Conservation (phyloP, 805 yeast species). For the Candida tammaniensis region DNA sequence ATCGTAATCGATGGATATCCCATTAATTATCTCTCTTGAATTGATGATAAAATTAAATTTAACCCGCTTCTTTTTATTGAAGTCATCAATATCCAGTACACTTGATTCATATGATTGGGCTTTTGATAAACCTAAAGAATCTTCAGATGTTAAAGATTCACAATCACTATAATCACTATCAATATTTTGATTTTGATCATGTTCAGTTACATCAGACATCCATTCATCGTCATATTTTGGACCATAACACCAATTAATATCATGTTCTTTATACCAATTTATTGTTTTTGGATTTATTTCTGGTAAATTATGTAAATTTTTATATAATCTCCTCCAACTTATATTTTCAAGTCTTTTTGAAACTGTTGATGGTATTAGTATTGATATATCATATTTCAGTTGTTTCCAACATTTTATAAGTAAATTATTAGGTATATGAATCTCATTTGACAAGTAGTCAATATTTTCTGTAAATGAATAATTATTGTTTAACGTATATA, state of each 20-base stretch:
- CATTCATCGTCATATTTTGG: slow-evolving; percentile 29
- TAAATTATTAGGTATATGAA: slow-evolving; percentile 9
- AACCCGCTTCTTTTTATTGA: slow-evolving; percentile 25
- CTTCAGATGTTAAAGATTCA: slow-evolving; percentile 7
- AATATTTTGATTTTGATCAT: slow-evolving; percentile 2
- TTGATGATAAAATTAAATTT: slow-evolving; percentile 42
- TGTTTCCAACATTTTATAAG: slow-evolving; percentile 16
- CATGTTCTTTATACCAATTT: slow-evolving; percentile 55
- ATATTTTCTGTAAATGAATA: slow-evolving; percentile 17
- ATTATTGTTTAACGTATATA: slow-evolving; percentile 12
- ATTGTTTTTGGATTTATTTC: slow-evolving; percentile 42
- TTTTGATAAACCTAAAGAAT: slow-evolving; percentile 4
- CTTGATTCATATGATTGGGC: slow-evolving; percentile 7
- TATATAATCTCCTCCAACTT: slow-evolving; percentile 40
- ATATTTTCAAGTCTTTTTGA: slow-evolving; percentile 29
- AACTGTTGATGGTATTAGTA: slow-evolving; percentile 15
- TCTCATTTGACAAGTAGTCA: slow-evolving; percentile 17
- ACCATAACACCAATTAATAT: slow-evolving; percentile 54
- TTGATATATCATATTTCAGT: slow-evolving; percentile 12
- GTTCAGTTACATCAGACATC: background rate
- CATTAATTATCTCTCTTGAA: slow-evolving; percentile 45
- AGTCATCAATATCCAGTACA: background rate
- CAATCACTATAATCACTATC: slow-evolving; percentile 3
- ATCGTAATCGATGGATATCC: slow-evolving; percentile 42
- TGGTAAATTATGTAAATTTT: slow-evolving; percentile 24